Evolutionary conservation across 2,329 filamentous ascomycete genomes (phyloP), one percentile per base, ranked within the genome.

Genomic region (Cadophora sp.): DNA sequence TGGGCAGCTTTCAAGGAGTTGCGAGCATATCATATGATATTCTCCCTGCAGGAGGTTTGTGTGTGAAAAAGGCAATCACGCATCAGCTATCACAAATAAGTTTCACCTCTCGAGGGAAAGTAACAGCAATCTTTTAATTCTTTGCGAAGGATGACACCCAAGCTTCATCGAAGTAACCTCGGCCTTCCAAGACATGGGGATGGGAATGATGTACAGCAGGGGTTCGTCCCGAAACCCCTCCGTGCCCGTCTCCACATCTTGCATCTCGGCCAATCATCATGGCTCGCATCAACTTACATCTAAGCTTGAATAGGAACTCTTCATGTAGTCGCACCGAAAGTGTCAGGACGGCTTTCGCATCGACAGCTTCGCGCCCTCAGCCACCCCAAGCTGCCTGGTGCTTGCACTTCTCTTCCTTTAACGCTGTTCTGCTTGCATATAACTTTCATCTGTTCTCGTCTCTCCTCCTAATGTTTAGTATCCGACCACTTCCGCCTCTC

Each of bases 211-310:
- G 29, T 24, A 6, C 46, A 22, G 24, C 46, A 34, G 31, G n/a
- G 31, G 22, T 34, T 53, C 61, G 61, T 48, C 29, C 43, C 61
- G 19, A 53, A 29, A 48, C 43, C 16, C 22, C 59, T 48, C 59
- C 59, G 59, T 48, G 26, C 16, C 37, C 19, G 40, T 43, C 19
- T 31, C 43, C 26, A 31, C 26, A 22, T 9, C 9, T n/a, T 27
- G 11, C 11, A 11, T 24, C 8, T 14, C 5, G 29, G 19, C 59
- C 59, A 62, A 62, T 62, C 26, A 22, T 11, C 27, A n/a, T 5
- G 16, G 12, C 59, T 48, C 59, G 59, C 43, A 62, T 62, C 59
- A 29, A 9, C 22, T 59, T 16, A 5, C 14, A 11, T 34, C 59
- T 48, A 62, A 48, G 59, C 43, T 16, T 3, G 24, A 46, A 22